Evolutionary conservation across 1,284 basidiomycete genomes (phyloP).

Genomic region (Pseudozyma tsukubaensis): DNA sequence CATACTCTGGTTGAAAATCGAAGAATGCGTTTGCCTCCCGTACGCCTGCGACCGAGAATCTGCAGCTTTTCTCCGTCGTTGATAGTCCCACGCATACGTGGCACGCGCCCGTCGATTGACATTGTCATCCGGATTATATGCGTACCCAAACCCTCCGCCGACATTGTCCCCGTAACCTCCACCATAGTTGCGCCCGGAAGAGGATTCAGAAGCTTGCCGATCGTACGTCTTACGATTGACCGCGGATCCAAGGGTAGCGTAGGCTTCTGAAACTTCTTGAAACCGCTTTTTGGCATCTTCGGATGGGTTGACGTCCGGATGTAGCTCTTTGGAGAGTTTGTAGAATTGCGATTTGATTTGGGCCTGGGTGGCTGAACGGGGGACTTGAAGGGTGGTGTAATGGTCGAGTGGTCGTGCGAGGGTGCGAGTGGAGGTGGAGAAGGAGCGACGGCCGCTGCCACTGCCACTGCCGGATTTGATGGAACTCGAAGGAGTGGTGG

Average conservation of each 20-base stretch:
- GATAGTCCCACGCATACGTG: slow-evolving; percentile 67
- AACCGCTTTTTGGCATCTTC: slow-evolving; percentile 64
- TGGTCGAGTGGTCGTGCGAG: slow-evolving; percentile 14
- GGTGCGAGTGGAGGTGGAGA: neutral
- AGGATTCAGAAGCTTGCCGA: slow-evolving; percentile 7
- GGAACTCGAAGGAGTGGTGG: too few relatives aligned
- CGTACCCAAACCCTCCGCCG: slow-evolving; percentile 21
- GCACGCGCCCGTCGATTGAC: slow-evolving; percentile 54
- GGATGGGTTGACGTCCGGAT: slow-evolving; percentile 64
- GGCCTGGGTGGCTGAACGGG: slow-evolving; percentile 51
- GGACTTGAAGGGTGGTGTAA: slow-evolving; percentile 53
- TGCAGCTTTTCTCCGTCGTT: slow-evolving; percentile 30
- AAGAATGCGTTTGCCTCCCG: slow-evolving; percentile 20
- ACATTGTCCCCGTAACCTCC: slow-evolving; percentile 31
- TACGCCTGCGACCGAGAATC: neutral
- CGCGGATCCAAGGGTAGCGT: slow-evolving; percentile 55
- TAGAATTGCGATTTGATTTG: slow-evolving; percentile 69
- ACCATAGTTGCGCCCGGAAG: neutral
- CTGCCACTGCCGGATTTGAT: neutral
- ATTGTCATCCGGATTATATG: slow-evolving; percentile 51
- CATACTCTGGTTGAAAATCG: slow-evolving; percentile 13
- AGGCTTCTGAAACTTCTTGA: slow-evolving; percentile 66
- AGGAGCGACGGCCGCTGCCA: slow-evolving; percentile 7
- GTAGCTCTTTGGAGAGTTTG: slow-evolving; percentile 65
- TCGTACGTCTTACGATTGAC: slow-evolving; percentile 24